phyloP scores from a whole-genome alignment of 306 rosid species.

The Abrus pulchellus region DNA sequence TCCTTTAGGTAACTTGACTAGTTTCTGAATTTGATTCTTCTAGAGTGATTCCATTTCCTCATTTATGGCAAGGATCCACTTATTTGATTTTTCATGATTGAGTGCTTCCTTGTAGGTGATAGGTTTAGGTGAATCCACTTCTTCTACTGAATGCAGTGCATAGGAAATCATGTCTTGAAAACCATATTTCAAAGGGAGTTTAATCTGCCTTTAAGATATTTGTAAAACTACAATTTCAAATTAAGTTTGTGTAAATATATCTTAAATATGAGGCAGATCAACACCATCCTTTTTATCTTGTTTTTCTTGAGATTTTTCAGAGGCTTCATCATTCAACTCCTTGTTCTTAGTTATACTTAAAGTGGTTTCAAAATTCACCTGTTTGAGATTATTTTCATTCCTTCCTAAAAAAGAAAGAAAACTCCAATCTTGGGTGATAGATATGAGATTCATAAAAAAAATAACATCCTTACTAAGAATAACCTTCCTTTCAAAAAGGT shows the following conservation, averaged over 20 bases:
- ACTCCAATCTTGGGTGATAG: neutral
- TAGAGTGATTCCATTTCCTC: neutral
- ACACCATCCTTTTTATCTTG: neutral
- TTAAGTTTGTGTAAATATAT: neutral
- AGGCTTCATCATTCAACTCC: too few species aligned
- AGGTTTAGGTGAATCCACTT: neutral
- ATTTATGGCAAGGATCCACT: neutral
- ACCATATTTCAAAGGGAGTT: neutral
- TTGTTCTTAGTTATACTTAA: too few species aligned
- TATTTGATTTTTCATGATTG: neutral
- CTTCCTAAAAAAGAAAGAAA: neutral
- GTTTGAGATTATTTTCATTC: neutral
- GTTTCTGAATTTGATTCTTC: neutral
- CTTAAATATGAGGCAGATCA: neutral
- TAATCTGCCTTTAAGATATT: neutral
- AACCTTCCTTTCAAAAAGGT: neutral
- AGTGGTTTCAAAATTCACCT: neutral
- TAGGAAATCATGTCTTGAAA: neutral
- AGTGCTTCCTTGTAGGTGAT: neutral
- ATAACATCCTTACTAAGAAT: neutral
- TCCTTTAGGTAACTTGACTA: neutral
- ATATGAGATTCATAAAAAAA: neutral
- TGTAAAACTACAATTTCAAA: neutral
- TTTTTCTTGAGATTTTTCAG: too few species aligned
- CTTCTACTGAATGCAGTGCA: neutral